Base-by-base conservation (phyloP, 177 flowering plant species). In the Vitis hybrid region DNA sequence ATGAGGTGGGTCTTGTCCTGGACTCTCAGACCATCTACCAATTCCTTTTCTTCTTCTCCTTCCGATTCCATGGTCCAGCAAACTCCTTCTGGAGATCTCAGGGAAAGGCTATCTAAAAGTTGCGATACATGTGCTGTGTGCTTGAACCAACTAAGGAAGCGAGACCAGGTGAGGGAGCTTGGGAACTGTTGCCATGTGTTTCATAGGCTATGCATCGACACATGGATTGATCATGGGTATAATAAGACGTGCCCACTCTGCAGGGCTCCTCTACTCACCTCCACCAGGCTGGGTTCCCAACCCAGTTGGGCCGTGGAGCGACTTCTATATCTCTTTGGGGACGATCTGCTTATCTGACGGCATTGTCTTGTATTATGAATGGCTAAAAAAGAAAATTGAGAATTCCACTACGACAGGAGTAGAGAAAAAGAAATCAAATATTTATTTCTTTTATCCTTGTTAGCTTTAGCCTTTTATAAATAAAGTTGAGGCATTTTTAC, bases 271-370 rank as follows among this genome's bases (percentile, higher is more conserved):
- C 70, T 90, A 35, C 40, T 87, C 56, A 46, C 78, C 52, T 49
- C 64, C 7, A 64, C 72, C 2, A 49, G 50, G 62, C n/a, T 62
- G 8, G 68, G 62, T 71, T 51, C 81, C 5, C 82, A 78, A 64
- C 88, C 88, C 12, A 86, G 84, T 67, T 87, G 91, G 91, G 89
- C 88, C 3, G 89, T 87, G 0, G 91, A 87, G 70, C 73, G 78
- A 64, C 71, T 87, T 32, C 83, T 87, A 56, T 87, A 87, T 77
- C 76, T 87, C 46, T 87, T 87, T 55, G 89, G 89, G 2, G 91
- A 87, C n/a, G 91, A 87, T 77, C 69, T 84, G 32, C 72, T 81
- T 10, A 48, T 18, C 7, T 65, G 64, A 71, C 49, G 55, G 30
- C 30, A 27, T 27, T 27, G 30, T 3, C 30, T 27, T 3, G 30